Evolutionary conservation across 257 asterid species (phyloP).

Genomic region (Nicotiana undulata): DNA sequence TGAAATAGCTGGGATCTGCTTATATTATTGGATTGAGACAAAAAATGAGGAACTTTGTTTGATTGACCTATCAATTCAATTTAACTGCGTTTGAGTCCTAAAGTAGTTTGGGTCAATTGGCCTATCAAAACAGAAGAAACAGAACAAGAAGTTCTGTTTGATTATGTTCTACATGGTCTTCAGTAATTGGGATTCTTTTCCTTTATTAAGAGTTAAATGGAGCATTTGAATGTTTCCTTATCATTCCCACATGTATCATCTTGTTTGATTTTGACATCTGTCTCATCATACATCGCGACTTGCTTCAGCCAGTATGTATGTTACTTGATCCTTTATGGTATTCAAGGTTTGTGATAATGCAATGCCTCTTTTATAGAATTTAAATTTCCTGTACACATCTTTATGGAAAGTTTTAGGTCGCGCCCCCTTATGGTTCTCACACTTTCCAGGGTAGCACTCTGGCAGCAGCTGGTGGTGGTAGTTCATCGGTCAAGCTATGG

Average conservation of each 20-base stretch:
- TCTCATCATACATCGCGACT: not conserved
- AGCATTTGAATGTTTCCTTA: not conserved
- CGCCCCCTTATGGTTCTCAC: not conserved
- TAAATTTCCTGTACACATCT: not conserved
- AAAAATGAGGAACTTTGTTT: not conserved
- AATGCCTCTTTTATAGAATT: not conserved
- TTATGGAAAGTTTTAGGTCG: not conserved
- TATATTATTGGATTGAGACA: not conserved
- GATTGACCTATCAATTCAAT: not conserved
- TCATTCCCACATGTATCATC: not conserved
- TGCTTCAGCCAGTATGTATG: not conserved
- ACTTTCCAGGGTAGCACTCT: constrained; percentile 68
- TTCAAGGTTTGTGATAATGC: not conserved
- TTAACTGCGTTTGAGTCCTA: not conserved
- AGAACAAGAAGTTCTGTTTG: not conserved
- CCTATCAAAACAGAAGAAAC: not conserved
- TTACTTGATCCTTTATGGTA: not conserved
- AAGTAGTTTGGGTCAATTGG: not conserved
- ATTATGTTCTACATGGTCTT: not conserved
- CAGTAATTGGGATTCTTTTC: not conserved
- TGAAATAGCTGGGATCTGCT: not conserved
- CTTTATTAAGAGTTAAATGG: not conserved
- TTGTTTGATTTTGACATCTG: not conserved
- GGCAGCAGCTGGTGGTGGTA: constrained; percentile 98
- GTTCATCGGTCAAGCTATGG: constrained; percentile 91